These are phyloP conservation scores for Ammopiptanthus mongolicus DNA, from an alignment of 306 rosid species.

Conservation along the genomic window DNA sequence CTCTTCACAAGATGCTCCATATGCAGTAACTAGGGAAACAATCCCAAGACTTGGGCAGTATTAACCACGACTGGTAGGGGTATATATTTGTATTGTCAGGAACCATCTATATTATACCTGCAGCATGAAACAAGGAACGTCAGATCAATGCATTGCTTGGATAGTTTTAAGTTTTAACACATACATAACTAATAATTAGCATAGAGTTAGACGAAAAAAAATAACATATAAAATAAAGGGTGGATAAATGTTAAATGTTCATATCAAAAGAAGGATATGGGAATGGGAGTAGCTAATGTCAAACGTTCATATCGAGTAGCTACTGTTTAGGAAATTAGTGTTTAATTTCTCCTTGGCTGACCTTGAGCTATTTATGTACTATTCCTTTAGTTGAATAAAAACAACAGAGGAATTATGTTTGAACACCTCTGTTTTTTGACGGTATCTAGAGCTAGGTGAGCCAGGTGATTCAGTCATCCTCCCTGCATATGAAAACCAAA, in stretches of 20 bases:
- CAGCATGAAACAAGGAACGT: conserved; percentile 21
- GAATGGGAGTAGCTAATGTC: no score
- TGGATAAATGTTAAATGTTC: background rate
- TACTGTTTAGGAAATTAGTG: no score
- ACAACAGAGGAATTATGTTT: no score
- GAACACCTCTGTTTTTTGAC: no score
- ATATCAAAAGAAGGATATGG: background rate
- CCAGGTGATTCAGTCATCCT: no score
- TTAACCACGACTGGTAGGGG: background rate
- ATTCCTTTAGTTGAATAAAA: no score
- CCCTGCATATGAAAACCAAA: no score
- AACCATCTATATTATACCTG: conserved; percentile 35
- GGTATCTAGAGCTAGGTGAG: no score
- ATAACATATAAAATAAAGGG: background rate
- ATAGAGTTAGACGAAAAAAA: background rate
- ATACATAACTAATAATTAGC: background rate
- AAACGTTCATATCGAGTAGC: no score
- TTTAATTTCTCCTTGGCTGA: no score
- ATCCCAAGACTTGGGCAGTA: conserved; percentile 8
- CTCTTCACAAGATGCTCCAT: conserved; percentile 23
- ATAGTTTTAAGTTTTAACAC: background rate
- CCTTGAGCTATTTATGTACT: no score
- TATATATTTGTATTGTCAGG: conserved; percentile 16
- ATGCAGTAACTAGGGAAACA: conserved; percentile 15
- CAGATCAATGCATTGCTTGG: background rate